These are phyloP conservation scores for Paramyrothecium roridum DNA, from an alignment of 2,329 filamentous ascomycete species.

Conservation along the genomic window DNA sequence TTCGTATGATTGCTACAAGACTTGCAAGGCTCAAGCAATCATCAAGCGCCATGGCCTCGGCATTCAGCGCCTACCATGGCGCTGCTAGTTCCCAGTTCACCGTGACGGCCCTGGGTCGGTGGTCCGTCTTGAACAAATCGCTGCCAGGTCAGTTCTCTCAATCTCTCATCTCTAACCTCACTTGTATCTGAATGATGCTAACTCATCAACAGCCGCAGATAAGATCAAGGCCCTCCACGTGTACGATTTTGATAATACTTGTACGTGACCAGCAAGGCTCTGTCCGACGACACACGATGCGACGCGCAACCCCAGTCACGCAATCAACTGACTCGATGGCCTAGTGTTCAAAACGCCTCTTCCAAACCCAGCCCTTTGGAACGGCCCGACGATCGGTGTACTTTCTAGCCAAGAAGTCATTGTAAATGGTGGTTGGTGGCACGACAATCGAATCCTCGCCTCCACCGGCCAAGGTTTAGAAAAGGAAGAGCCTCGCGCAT, in stretches of 20 bases:
- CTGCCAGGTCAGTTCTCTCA: slow-evolving; percentile 57
- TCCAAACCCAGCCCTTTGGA: slow-evolving; percentile 88
- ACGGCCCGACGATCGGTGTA: slow-evolving; percentile 69
- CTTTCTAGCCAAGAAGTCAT: slow-evolving; percentile 75
- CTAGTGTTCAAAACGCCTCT: slow-evolving; percentile 87
- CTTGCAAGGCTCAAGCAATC: slow-evolving; percentile 15
- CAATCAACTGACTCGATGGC: not conserved
- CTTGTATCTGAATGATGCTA: not conserved
- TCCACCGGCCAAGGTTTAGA: slow-evolving; percentile 82
- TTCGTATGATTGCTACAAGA: slow-evolving; percentile 20
- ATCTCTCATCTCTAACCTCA: not conserved
- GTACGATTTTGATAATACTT: slow-evolving; percentile 97
- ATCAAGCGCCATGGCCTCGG: slow-evolving; percentile 35
- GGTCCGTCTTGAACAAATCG: slow-evolving; percentile 74
- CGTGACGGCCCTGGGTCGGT: slow-evolving; percentile 73
- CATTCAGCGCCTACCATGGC: slow-evolving; percentile 34
- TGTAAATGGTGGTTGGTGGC: slow-evolving; percentile 92
- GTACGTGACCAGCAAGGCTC: slow-evolving; percentile 43
- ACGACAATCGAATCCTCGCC: slow-evolving; percentile 80
- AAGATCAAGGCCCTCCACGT: slow-evolving; percentile 80
- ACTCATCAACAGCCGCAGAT: slow-evolving; percentile 47
- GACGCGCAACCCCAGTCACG: not conserved
- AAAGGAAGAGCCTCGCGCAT: slow-evolving; percentile 77
- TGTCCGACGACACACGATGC: not conserved
- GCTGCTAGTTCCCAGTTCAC: slow-evolving; percentile 43